These are phyloP conservation scores for Calonectria multiphialidica DNA, from an alignment of 2,329 filamentous ascomycete species.

Conservation along the genomic window DNA sequence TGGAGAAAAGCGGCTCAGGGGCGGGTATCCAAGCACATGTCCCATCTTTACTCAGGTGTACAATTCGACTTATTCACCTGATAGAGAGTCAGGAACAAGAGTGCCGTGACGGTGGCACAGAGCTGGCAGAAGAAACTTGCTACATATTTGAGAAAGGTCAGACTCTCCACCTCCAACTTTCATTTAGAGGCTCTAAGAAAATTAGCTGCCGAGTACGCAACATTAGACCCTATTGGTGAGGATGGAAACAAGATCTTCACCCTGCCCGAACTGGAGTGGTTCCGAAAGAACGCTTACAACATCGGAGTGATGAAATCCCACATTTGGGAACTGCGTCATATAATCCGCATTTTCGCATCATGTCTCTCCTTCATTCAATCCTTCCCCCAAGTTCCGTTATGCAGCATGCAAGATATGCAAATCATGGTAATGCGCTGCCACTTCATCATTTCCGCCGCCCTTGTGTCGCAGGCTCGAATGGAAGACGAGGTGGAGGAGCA, in stretches of 20 bases:
- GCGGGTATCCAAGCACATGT: constrained; percentile 43
- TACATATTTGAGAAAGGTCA: constrained; percentile 60
- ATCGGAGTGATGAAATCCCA: constrained; percentile 73
- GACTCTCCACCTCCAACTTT: constrained; percentile 7
- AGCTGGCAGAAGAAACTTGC: constrained; percentile 64
- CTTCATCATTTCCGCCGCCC: constrained; percentile 71
- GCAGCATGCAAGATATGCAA: constrained; percentile 60
- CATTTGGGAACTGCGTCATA: constrained; percentile 63
- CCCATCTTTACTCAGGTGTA: constrained; percentile 59
- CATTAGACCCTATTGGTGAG: constrained; percentile 52
- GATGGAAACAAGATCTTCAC: constrained; percentile 66
- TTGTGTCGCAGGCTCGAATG: constrained; percentile 64
- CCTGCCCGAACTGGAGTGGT: constrained; percentile 81
- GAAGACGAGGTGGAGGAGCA: constrained; percentile 63
- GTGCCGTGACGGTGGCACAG: neutral
- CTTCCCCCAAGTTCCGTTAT: constrained; percentile 60
- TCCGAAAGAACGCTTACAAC: constrained; percentile 86
- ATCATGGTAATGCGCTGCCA: constrained; percentile 77
- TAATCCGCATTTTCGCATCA: constrained; percentile 67
- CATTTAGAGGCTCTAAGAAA: constrained; percentile 20
- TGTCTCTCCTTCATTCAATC: constrained; percentile 65
- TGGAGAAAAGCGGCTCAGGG: constrained; percentile 41
- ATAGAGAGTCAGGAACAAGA: constrained; percentile 51
- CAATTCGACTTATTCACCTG: constrained; percentile 62
- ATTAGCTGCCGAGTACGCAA: constrained; percentile 44